A percentile compares a stretch with the other conserved stretches of the same genome.
Conservation (phyloP, 1,284 basidiomycete species). For the Leccinum solheimii region DNA sequence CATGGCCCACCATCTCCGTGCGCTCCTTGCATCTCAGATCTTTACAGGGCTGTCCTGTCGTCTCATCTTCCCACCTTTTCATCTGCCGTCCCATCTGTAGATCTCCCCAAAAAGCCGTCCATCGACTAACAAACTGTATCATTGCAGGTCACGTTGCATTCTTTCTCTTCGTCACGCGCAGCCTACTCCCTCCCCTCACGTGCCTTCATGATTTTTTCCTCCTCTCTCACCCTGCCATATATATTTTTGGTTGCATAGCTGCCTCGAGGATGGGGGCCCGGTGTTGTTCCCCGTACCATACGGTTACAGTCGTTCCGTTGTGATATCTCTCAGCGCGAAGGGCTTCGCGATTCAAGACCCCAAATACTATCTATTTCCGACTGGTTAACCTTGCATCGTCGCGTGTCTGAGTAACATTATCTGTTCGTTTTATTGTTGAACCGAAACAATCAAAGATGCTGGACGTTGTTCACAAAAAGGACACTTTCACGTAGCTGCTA, state of each 20-base stretch:
- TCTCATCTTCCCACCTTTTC: too few species aligned
- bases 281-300: neutral
- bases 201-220: neutral
- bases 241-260: slow-evolving; percentile 33
- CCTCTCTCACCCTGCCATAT: slow-evolving; percentile 29
- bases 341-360: slow-evolving; percentile 24
- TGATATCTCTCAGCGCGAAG: neutral
- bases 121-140: too few species aligned
- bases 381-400: neutral
- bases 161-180: too few species aligned
- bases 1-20: too few species aligned
- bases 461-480: too few species aligned
- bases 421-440: neutral
- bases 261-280: slow-evolving; percentile 7
- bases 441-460: neutral
- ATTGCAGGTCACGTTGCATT: too few species aligned
- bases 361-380: slow-evolving; percentile 30
- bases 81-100: too few species aligned
- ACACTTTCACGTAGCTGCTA: too few species aligned
- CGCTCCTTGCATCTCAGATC: too few species aligned
- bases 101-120: too few species aligned
- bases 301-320: neutral
- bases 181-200: neutral
- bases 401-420: neutral
- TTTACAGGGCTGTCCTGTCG: too few species aligned